Base-by-base conservation (phyloP, 257 asterid species). In the Jacaranda mimosifolia region DNA sequence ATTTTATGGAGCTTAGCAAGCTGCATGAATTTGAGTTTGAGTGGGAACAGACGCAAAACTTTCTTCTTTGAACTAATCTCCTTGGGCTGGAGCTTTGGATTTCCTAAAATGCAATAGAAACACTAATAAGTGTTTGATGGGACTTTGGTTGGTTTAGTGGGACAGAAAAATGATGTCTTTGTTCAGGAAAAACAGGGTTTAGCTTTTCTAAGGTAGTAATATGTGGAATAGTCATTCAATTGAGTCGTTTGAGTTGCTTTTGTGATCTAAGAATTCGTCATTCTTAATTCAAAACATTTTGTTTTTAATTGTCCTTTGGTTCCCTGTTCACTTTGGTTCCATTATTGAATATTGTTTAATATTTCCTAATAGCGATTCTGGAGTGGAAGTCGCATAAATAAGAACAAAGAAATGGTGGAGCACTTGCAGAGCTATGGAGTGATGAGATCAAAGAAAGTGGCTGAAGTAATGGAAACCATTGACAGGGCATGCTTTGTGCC, bases 401-500 rank as follows among this genome's bases (percentile, higher is more conserved):
- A 80, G 82, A 90, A 87, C 81, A 85, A 86, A 65, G 90, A 81
- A 68, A 86, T 95, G 98, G 88, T 91, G 79, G 84, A 81, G 75
- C 85, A 88, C 64, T 81, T 95, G 86, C 79, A 46, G 80, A 88
- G 83, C 26, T 77, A 77, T 70, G 98, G 98, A 66, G 82, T 89
- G 55, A 74, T 90, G 39, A 83, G 73, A 53, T 93, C 96, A 1
- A 81, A 83, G 68, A 88, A 82, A 81, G 96, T 90, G 17, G 91
- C 87, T 1, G 91, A 90, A 76, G 92, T 85, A 65, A 95, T 93
- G 94, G 88, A 81, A 88, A 82, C 87, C 63, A 77, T 93, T 46
- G 98, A 93, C 81, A 83, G 98, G 86, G 98, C 89, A 70, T 70
- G 85, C 84, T 95, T 95, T 81, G 97, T 95, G 35, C 97, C 97